A percentile compares a stretch with the other conserved stretches of the same genome.
Conservation (phyloP, 2,329 filamentous ascomycete species). For the Paecilomyces niveus region DNA sequence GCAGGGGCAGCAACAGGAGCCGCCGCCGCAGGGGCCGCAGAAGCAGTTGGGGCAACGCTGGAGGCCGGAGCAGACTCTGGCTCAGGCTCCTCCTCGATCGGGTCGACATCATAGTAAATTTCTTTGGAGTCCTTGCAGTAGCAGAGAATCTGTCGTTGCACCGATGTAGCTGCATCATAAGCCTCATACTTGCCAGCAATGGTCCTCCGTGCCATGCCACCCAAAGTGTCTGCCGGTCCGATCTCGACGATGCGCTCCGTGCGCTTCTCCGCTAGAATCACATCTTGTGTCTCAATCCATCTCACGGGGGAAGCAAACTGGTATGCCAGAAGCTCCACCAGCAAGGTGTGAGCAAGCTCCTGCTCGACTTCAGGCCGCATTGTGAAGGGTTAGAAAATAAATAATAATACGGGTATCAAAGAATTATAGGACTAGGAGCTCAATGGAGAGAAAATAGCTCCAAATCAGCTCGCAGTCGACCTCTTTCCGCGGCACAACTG, state of each 20-base stretch:
- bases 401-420: slow-evolving; percentile 9
- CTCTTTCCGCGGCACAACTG: background rate
- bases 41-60: slow-evolving; percentile 29
- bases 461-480: background rate
- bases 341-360: slow-evolving; percentile 95
- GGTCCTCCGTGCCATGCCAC: slow-evolving; percentile 95
- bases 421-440: background rate
- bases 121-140: slow-evolving; percentile 99
- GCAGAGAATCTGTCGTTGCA: slow-evolving; percentile 95
- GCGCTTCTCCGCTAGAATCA: slow-evolving; percentile 90
- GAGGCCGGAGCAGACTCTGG: slow-evolving; percentile 33
- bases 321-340: slow-evolving; percentile 97
- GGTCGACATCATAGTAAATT: slow-evolving; percentile 98
- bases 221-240: slow-evolving; percentile 91
- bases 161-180: slow-evolving; percentile 92
- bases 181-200: slow-evolving; percentile 96
- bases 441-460: slow-evolving; percentile 1
- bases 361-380: slow-evolving; percentile 99
- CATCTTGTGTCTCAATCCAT: slow-evolving; percentile 99
- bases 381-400: slow-evolving; percentile 29
- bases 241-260: slow-evolving; percentile 98
- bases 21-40: slow-evolving; percentile 38
- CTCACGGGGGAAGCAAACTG: slow-evolving; percentile 97
- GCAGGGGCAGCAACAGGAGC: slow-evolving; percentile 49
- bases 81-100: slow-evolving; percentile 81